Conservation (phyloP, 2,329 filamentous ascomycete genomes). For the Tolypocladium ovalisporum region DNA sequence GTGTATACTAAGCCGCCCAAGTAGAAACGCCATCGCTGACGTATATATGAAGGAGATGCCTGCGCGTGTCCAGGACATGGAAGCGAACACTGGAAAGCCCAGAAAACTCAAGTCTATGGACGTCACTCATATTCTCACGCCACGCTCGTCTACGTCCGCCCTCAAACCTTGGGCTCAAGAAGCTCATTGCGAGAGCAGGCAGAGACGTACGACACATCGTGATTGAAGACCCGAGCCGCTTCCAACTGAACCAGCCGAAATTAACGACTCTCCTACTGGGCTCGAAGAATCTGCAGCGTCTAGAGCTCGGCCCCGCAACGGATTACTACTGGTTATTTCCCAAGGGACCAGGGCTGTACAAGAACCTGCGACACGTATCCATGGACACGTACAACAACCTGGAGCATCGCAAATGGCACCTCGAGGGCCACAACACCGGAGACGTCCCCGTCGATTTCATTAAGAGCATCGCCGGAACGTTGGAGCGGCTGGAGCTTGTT, state of each 20-base stretch:
- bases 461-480: conserved; percentile 5
- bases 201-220: conserved; percentile 16
- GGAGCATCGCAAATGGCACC: conserved; percentile 3
- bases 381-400: conserved; percentile 4
- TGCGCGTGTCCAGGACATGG: conserved; percentile 22
- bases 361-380: conserved; percentile 4
- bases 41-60: conserved; percentile 13
- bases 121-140: conserved; percentile 15
- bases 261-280: conserved; percentile 14
- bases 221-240: conserved; percentile 13
- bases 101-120: conserved; percentile 20
- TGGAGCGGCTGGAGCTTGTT: conserved; percentile 12
- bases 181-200: conserved; percentile 19
- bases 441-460: conserved; percentile 6
- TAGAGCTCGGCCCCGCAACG: conserved; percentile 11
- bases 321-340: conserved; percentile 3
- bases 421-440: not conserved
- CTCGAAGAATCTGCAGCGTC: conserved; percentile 14
- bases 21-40: not conserved
- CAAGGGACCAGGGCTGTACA: conserved; percentile 1
- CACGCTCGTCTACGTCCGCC: not conserved
- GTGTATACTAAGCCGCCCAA: conserved; percentile 1
- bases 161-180: conserved; percentile 11
- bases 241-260: conserved; percentile 18
- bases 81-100: conserved; percentile 15